phyloP scores from a whole-genome alignment of 345 rosid species.

The Linum tenue region DNA sequence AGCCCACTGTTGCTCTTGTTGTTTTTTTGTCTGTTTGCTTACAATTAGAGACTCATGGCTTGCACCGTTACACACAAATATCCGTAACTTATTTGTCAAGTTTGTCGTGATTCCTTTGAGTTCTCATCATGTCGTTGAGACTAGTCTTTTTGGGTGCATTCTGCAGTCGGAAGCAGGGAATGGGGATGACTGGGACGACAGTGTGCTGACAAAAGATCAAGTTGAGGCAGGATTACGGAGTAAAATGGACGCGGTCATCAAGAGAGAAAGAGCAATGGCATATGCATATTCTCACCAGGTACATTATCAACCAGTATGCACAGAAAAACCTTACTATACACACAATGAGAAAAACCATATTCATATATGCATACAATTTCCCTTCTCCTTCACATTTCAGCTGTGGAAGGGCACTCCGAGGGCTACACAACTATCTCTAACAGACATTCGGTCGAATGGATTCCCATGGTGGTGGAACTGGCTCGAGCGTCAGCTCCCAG shows the following conservation, averaged over 20 bases:
- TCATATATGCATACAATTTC: neutral
- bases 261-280: constrained; percentile 84
- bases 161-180: constrained; percentile 60
- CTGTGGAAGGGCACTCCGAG: constrained; percentile 51
- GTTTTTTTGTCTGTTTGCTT: no score
- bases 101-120: neutral
- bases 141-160: constrained; percentile 9
- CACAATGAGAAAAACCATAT: neutral
- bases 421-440: constrained; percentile 30
- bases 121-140: neutral
- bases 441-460: constrained; percentile 46
- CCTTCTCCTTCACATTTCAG: constrained; percentile 20
- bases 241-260: constrained; percentile 72
- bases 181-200: constrained; percentile 70
- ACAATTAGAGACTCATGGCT: neutral
- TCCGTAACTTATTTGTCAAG: neutral
- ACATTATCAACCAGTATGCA: neutral
- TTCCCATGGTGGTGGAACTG: constrained; percentile 99
- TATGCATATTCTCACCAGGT: constrained; percentile 92
- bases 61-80: neutral
- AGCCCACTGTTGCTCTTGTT: constrained; percentile 15
- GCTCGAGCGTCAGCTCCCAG: constrained; percentile 61
- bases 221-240: constrained; percentile 61
- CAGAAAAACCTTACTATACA: neutral
- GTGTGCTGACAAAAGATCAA: constrained; percentile 68